Percentiles rank a stretch among this genome's conserved stretches.
phyloP scores from a whole-genome alignment of 2,329 filamentous ascomycete species.

The Fusarium irregulare region DNA sequence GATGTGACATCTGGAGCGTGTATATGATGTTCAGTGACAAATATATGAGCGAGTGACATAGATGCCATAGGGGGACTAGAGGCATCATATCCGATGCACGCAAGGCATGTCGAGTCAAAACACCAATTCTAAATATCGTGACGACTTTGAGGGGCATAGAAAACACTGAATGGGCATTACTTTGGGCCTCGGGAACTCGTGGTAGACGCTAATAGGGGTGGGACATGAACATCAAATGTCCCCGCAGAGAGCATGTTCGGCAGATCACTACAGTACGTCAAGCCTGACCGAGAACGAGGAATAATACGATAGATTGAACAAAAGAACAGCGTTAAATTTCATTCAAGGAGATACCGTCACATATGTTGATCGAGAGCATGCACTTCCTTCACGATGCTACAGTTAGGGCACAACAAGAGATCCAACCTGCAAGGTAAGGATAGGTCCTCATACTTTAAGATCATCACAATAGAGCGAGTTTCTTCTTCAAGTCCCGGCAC shows the following conservation, averaged over 20 bases:
- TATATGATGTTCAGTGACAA: fast-evolving
- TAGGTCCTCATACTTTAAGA: neutral
- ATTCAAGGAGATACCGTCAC: neutral
- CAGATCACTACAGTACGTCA: neutral
- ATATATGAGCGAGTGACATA: neutral
- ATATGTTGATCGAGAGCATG: neutral
- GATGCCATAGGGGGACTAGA: neutral
- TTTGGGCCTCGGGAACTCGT: fast-evolving
- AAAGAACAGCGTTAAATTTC: neutral
- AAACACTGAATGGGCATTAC: fast-evolving
- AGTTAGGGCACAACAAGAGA: neutral
- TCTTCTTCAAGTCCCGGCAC: slow-evolving; percentile 40
- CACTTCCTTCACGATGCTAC: neutral
- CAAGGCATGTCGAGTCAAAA: neutral
- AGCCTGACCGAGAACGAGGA: neutral
- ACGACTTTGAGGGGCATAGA: fast-evolving
- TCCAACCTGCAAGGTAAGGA: neutral
- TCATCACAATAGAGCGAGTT: neutral
- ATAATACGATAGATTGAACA: too few relatives aligned
- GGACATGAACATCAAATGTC: neutral
- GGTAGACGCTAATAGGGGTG: neutral
- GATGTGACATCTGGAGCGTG: fast-evolving
- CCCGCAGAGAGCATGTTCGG: neutral
- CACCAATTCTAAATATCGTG: neutral
- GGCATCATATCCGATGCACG: neutral